A percentile compares a stretch with the other conserved stretches of the same genome.
These are phyloP conservation scores for Pyronema domesticum DNA, from an alignment of 495 filamentous ascomycete species.

Conservation along the genomic window DNA sequence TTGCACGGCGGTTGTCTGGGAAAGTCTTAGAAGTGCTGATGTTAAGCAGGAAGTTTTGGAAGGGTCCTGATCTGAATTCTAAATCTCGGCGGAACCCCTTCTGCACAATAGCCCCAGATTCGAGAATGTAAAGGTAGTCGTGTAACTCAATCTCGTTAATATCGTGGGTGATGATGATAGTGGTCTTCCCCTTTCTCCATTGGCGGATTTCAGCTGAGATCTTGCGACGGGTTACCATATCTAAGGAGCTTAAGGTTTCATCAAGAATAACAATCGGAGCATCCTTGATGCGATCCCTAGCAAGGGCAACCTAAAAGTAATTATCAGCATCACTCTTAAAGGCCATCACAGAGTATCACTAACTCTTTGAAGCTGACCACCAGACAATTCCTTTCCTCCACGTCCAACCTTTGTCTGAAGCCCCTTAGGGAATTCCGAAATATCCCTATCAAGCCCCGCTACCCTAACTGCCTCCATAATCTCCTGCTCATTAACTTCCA, in stretches of 20 bases:
- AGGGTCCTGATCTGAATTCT: slow-evolving; percentile 25
- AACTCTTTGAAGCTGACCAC: slow-evolving; percentile 66
- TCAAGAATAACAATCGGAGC: slow-evolving; percentile 75
- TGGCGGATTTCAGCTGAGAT: slow-evolving; percentile 55
- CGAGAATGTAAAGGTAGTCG: slow-evolving; percentile 70
- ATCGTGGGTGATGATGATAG: slow-evolving; percentile 85
- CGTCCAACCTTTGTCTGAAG: slow-evolving; percentile 55
- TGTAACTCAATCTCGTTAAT: slow-evolving; percentile 54
- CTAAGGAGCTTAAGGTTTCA: slow-evolving; percentile 71
- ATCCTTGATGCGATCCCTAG: slow-evolving; percentile 57
- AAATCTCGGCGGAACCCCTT: slow-evolving; percentile 38
- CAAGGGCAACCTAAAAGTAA: slow-evolving; percentile 35
- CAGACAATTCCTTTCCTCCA: slow-evolving; percentile 56
- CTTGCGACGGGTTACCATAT: slow-evolving; percentile 44
- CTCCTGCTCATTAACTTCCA: slow-evolving; percentile 33
- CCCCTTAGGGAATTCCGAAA: slow-evolving; percentile 54
- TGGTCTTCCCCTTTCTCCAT: slow-evolving; percentile 66
- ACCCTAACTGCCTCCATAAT: slow-evolving; percentile 42
- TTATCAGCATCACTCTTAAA: neutral
- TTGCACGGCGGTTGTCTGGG: neutral
- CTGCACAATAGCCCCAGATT: slow-evolving; percentile 50
- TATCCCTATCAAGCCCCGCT: slow-evolving; percentile 53
- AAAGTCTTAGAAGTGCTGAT: slow-evolving; percentile 7
- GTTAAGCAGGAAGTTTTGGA: slow-evolving; percentile 7
- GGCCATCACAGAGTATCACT: neutral